Evolutionary conservation across 2,329 filamentous ascomycete genomes (phyloP), one percentile per base, ranked within the genome.

Genomic region (Orbilia quercus): DNA sequence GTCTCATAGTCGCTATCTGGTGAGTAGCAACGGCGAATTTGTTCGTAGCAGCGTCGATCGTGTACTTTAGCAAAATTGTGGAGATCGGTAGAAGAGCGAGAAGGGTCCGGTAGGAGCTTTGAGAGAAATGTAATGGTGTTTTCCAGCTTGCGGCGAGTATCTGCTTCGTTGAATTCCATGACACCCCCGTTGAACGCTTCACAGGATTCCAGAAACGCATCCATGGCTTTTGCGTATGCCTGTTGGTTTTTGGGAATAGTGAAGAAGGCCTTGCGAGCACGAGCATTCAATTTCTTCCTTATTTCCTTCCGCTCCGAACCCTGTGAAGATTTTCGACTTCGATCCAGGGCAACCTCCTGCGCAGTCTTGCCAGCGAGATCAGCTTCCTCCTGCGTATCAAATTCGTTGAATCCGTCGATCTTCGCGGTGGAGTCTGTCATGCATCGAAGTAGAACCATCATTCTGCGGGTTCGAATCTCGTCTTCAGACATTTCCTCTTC

Each of bases 1-100:
- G 91, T 96, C 78, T 92, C 90, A 80, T 96, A 98, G 79, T 99
- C 95, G 77, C 90, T 93, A 75, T 94, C 90, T 2, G 91, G 88
- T 28, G 89, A 89, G 79, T 93, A 91, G 59, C 92, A 88, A 80
- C 93, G 97, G 66, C 90, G 89, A 76, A 97, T 88, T 20, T 99
- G 87, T 78, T 96, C 90, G 80, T 97, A 98, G 77, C 87, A 90
- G 64, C 95, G 89, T 57, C 94, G 89, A 79, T 99, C 93, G 78
- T 98, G 91, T 77, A 89, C 85, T 80, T 94, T 96, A 38, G 92
- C 92, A 79, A 97, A 98, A 78, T 91, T 96, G 82, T 91, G 89
- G 11, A 99, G 83, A 80, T 98, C 92, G 14, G 88, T 86, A 34
- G 86, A 87, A 16, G 91, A 89, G 76, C 90, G 88, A 58, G 86